Evolutionary conservation across 257 asterid genomes (phyloP), one percentile per base, ranked within the genome.

Genomic region (Linaria vulgaris): DNA sequence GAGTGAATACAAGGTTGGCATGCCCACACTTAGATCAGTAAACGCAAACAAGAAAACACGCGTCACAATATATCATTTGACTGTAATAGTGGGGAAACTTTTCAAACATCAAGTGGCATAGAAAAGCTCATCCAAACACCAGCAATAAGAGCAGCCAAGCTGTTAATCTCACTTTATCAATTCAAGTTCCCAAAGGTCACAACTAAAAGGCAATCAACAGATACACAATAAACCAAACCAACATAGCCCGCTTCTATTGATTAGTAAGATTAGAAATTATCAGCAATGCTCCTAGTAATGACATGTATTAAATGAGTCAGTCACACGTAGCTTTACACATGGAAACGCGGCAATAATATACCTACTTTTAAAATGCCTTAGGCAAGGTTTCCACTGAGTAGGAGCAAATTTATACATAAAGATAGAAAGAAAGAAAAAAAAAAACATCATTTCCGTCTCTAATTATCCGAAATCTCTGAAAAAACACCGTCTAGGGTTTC

Each of bases 321-420:
- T 27, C 65, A 22, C 53, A n/a, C 2, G 43, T 19, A 50, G 52
- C 38, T 31, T 37, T 37, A 22, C 23, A n/a, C 66, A 50, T 25
- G 58, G 48, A 59, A 63, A 16, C 53, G 73, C 49, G 51, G 51
- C 30, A 46, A 48, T 24, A 58, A n/a, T n/a, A n/a, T n/a, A n/a
- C n/a, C n/a, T n/a, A n/a, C n/a, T n/a, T n/a, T n/a, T n/a, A n/a
- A n/a, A n/a, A n/a, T n/a, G n/a, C n/a, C n/a, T n/a, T n/a, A n/a
- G n/a, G n/a, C n/a, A n/a, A n/a, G 43, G 34, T 13, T 24, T 51
- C 37, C 61, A 49, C 12, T 3, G 34, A 13, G 12, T 24, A 8
- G 47, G 54, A 46, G 38, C 17, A 30, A 25, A 27, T 27, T 59
- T 34, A 48, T 59, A 27, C 34, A n/a, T n/a, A n/a, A n/a, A n/a